Base-by-base conservation (phyloP, 192 early-diverging fungal genomes). In the Radiomyces spectabilis region DNA sequence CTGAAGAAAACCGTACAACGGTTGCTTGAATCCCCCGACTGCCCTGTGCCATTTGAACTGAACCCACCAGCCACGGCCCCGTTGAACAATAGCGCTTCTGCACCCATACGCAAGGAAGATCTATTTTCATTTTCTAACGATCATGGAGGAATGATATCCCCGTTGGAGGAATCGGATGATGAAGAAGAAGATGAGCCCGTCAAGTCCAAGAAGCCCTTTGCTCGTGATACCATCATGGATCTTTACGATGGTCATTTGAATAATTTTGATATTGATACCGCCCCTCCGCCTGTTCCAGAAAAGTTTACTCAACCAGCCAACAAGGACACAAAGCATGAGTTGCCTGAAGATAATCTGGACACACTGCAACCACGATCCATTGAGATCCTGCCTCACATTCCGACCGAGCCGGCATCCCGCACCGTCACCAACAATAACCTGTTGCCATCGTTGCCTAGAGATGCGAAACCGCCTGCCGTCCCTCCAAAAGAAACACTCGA, bases 171-270 rank as follows among this genome's bases (percentile, higher is more conserved):
- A 7, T 31, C 4, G 21, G 67, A 63, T 24, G 59, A 74, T 25
- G 61, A 38, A 12, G 41, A 55, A 10, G 55, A 58, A 26, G 55
- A 61, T 5, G n/a, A n/a, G n/a, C n/a, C n/a, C n/a, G n/a, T n/a
- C n/a, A n/a, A n/a, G n/a, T n/a, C n/a, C n/a, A n/a, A n/a, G n/a
- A n/a, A n/a, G n/a, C n/a, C n/a, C n/a, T n/a, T n/a, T n/a, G n/a
- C 41, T 50, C 22, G 61, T 65, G 51, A 53, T 53, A 53, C 51
- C 12, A 53, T 53, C 12, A 53, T 53, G 51, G 51, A 53, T 19
- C 38, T 53, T 40, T 53, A 53, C 30, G 51, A 53, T 18, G 41
- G 41, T 15, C 51, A 53, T n/a, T 53, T 53, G 5, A 18, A 38
- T 51, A 37, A 39, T 12, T 59, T 49, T 41, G 57, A 59, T 7